These are phyloP conservation scores for Lentinula lateritia DNA, from an alignment of 768 basidiomycete genomes.

Conservation along the genomic window DNA sequence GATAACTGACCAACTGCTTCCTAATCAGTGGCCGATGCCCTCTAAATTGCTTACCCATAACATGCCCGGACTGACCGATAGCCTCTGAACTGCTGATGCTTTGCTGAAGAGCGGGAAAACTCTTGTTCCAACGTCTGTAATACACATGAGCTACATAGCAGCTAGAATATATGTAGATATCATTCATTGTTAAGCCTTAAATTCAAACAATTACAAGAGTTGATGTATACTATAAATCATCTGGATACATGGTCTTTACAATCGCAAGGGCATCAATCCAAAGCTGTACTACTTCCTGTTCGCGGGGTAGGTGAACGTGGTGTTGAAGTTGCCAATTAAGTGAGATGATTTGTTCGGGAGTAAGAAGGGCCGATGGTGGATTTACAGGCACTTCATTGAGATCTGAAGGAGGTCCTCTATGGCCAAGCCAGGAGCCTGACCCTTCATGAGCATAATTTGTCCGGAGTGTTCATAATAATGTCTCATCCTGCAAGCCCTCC, in stretches of 20 bases:
- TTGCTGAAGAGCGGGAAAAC: too few species aligned
- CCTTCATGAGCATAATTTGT: conserved; percentile 8
- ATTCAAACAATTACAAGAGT: too few species aligned
- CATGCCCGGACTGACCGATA: too few species aligned
- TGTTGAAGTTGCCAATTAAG: not conserved
- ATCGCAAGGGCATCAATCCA: not conserved
- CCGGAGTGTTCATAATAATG: conserved; percentile 1
- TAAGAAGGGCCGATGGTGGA: not conserved
- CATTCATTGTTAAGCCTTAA: too few species aligned
- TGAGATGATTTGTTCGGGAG: not conserved
- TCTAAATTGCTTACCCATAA: too few species aligned
- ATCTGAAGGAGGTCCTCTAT: conserved; percentile 1
- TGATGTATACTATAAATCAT: not conserved
- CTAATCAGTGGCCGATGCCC: too few species aligned
- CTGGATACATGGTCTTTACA: not conserved
- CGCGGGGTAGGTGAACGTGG: not conserved
- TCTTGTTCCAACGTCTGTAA: too few species aligned
- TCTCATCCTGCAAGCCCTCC: conserved; percentile 6
- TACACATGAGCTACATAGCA: too few species aligned
- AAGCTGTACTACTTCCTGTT: not conserved
- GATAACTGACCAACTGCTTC: too few species aligned
- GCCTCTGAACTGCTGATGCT: too few species aligned
- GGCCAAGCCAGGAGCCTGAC: conserved; percentile 9
- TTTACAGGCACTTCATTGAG: conserved; percentile 9
- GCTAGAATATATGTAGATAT: too few species aligned